Evolutionary conservation across 1,284 basidiomycete species (phyloP), one percentile per base, ranked within the genome.

Genomic region (Schizophyllum amplum): DNA sequence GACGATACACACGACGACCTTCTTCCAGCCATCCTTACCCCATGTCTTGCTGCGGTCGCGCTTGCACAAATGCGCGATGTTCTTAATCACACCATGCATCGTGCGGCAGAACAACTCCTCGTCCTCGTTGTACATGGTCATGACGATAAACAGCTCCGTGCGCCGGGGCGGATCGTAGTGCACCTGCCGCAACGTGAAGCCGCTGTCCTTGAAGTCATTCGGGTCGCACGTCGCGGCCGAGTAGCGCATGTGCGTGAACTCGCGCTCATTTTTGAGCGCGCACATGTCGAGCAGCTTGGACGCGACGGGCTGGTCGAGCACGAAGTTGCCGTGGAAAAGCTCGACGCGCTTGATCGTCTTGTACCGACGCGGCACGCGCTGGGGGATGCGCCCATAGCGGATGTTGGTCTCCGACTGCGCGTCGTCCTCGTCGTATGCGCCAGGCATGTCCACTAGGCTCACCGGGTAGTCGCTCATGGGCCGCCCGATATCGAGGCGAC

Each of bases 1-100:
- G 5, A 94, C 84, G 46, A 79, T 74, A 60, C 77, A 78, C 48
- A 78, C 76, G 6, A 70, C 80, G 33, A 78, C 91, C 80, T 97
- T 98, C 77, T 97, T 96, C 95, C 95, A 98, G 0, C 94, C 94
- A 0, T 97, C 92, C 68, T 92, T 89, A 1, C 94, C 94, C 95
- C 95, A 98, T 1, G 89, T 97, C 77, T 92, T 93, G 64, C 86
- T 90, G 56, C 90, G 73, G 50, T 88, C 87, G 21, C 92, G 77
- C 63, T 86, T 88, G 69, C 90, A 94, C 59, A 95, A 70, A 68
- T 92, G 87, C 13, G 83, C 83, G 54, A 92, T 79, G 65, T 94
- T 94, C 75, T 87, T 92, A 75, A 96, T 92, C 13, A 96, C 88
- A 57, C 93, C 93, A 64, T 94, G 86, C 91, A 96, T 94, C 0